Evolutionary conservation across 805 yeast species (phyloP).

Genomic region (Zygosaccharomyces lentus): DNA sequence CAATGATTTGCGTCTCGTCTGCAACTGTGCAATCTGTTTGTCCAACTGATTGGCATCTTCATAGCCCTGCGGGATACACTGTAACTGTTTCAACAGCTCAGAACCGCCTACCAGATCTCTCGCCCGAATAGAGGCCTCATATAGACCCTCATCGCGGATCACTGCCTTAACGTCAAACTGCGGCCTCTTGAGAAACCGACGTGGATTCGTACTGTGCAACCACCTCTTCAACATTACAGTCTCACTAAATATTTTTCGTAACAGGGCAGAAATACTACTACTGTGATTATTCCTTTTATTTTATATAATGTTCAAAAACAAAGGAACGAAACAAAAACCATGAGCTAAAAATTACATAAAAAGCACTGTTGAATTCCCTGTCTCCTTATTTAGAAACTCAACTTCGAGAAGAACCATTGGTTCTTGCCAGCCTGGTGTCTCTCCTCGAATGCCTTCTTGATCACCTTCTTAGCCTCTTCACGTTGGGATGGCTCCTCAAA

Average conservation of each 20-base stretch:
- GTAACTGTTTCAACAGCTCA: conserved; percentile 24
- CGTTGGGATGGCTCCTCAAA: conserved; percentile 97
- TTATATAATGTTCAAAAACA: conserved; percentile 12
- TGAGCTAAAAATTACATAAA: conserved; percentile 19
- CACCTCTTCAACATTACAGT: background rate
- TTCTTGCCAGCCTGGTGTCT: conserved; percentile 99
- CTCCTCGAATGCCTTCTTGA: conserved; percentile 98
- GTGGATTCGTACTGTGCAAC: background rate
- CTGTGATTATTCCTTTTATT: conserved; percentile 13
- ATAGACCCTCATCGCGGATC: conserved; percentile 15
- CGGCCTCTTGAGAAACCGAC: conserved; percentile 22
- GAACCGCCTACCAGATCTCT: conserved; percentile 29
- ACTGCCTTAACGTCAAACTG: conserved; percentile 29
- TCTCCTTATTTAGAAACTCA: conserved; percentile 62
- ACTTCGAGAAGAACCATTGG: conserved; percentile 99
- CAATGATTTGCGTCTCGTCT: conserved; percentile 28
- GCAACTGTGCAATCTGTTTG: conserved; percentile 27
- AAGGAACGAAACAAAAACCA: conserved; percentile 16
- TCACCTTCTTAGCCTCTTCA: conserved; percentile 98
- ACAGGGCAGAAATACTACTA: background rate
- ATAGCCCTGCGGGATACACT: conserved; percentile 29
- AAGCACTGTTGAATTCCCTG: conserved; percentile 16
- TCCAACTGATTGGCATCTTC: conserved; percentile 20
- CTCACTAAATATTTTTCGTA: background rate
- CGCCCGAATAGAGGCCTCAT: conserved; percentile 25